Base-by-base conservation (phyloP, 345 rosid species). In the Lumnitzera racemosa region DNA sequence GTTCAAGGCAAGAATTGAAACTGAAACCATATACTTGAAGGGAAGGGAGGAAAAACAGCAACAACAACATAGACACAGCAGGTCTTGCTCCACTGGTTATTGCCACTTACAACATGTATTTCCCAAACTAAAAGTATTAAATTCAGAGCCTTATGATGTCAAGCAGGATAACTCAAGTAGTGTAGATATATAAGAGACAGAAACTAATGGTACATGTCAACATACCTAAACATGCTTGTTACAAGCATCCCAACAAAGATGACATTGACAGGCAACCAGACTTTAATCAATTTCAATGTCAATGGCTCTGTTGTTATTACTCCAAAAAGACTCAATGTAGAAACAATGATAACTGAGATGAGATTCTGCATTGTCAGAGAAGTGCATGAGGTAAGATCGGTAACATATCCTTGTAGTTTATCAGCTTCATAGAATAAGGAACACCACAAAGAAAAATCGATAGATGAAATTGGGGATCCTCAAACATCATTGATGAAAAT, bases 171-270 rank as follows among this genome's bases (percentile, higher is more conserved):
- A 7, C 43, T 36, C 43, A 9, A 36, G 43, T 36, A 27, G 31
- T 0, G 5, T 27, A 36, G 43, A 36, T 36, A 36, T 36, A 36
- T 36, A 36, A 36, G 43, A 36, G 43, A 27, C 31, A 27, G 31
- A 36, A 36, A 36, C 43, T 36, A 36, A 36, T 36, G 11, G 10
- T 36, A 36, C 9, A 36, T 36, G 11, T 5, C 43, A 36, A 36
- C 10, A 53, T 86, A 94, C 99, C 99, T 94, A 75, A 90, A 94
- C 99, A 94, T 88, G 81, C 99, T 94, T 57, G 99, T 90, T 68
- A 94, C 53, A 47, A 94, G 99, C 99, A 94, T 94, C 58, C 99
- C 95, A 54, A 94, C 99, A 72, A 94, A 94, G 65, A 94, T 86
- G 59, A 83, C 77, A 61, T 94, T 94, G 70, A 94, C 99, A 3